These are phyloP conservation scores for Domatiomyces globalis DNA, from an alignment of 2,329 filamentous ascomycete genomes.

Conservation along the genomic window DNA sequence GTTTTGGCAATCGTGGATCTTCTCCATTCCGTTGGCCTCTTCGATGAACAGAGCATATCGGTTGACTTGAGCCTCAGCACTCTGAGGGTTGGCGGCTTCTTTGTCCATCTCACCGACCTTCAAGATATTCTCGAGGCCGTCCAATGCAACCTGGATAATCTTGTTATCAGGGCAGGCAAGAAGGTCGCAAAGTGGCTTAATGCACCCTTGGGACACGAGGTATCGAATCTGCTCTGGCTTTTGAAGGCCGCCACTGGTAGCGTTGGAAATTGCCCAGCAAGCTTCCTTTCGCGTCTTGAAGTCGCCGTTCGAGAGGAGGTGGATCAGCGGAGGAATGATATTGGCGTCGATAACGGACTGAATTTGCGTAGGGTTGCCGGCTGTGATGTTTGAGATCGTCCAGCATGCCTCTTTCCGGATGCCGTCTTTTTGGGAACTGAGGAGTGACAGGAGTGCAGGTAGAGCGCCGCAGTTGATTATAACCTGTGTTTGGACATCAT, in stretches of 20 bases:
- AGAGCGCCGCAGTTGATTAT: conserved; percentile 98
- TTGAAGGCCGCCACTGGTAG: conserved; percentile 90
- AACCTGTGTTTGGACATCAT: conserved; percentile 96
- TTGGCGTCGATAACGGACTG: conserved; percentile 93
- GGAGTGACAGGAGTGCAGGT: conserved; percentile 76
- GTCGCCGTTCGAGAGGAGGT: conserved; percentile 89
- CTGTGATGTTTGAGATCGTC: conserved; percentile 99
- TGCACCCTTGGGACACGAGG: conserved; percentile 82
- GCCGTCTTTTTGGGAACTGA: conserved; percentile 95
- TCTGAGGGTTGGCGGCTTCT: conserved; percentile 58
- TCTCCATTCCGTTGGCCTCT: conserved; percentile 98
- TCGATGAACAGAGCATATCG: conserved; percentile 96
- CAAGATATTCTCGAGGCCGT: conserved; percentile 96
- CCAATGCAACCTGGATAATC: conserved; percentile 97
- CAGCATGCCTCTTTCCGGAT: conserved; percentile 99
- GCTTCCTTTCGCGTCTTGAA: conserved; percentile 99
- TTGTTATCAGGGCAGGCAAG: conserved; percentile 97
- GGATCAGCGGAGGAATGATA: conserved; percentile 91
- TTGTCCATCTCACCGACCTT: conserved; percentile 99
- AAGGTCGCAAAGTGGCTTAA: conserved; percentile 91
- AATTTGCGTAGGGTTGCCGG: conserved; percentile 94
- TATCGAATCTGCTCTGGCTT: conserved; percentile 98
- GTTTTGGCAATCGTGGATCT: conserved; percentile 99
- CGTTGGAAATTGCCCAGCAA: conserved; percentile 99
- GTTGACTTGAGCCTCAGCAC: conserved; percentile 66